phyloP scores from a whole-genome alignment of 768 basidiomycete genomes.

The Macrocybe gigantea region DNA sequence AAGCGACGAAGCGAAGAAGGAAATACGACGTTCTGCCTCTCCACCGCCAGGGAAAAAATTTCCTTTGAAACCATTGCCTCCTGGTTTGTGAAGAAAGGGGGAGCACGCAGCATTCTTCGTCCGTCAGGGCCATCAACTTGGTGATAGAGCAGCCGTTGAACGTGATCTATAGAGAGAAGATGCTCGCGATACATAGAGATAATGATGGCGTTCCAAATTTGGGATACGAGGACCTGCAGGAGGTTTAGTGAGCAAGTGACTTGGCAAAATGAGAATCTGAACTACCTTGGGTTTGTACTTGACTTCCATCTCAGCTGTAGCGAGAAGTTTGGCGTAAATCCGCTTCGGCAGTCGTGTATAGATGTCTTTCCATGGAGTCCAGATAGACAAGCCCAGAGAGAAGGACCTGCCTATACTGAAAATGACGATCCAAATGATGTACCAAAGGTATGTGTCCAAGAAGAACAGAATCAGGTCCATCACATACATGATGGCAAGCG shows the following conservation, averaged over 20 bases:
- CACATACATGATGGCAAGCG: constrained; percentile 96
- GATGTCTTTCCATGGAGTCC: constrained; percentile 99
- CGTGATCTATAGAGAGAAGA: constrained; percentile 94
- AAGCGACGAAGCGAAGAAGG: constrained; percentile 97
- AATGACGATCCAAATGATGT: constrained; percentile 97
- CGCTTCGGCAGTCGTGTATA: constrained; percentile 95
- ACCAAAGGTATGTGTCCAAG: constrained; percentile 99
- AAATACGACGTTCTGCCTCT: constrained; percentile 96
- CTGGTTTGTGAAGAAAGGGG: constrained; percentile 97
- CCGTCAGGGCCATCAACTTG: constrained; percentile 90
- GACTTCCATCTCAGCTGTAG: constrained; percentile 97
- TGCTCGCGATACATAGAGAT: constrained; percentile 99
- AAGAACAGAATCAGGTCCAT: constrained; percentile 99
- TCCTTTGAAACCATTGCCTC: constrained; percentile 58
- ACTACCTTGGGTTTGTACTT: constrained; percentile 97
- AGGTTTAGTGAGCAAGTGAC: constrained; percentile 1
- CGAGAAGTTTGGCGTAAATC: constrained; percentile 95
- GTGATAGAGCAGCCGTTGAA: constrained; percentile 95
- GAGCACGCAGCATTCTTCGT: constrained; percentile 87
- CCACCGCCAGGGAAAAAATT: constrained; percentile 93
- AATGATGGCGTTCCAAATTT: constrained; percentile 99
- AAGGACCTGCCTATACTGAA: constrained; percentile 91
- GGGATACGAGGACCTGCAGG: constrained; percentile 81
- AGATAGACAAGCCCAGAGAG: constrained; percentile 89
- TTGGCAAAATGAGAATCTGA: not conserved